Evolutionary conservation across 176 grass and related monocot genomes (phyloP).

Genomic region (Musa acuminata): DNA sequence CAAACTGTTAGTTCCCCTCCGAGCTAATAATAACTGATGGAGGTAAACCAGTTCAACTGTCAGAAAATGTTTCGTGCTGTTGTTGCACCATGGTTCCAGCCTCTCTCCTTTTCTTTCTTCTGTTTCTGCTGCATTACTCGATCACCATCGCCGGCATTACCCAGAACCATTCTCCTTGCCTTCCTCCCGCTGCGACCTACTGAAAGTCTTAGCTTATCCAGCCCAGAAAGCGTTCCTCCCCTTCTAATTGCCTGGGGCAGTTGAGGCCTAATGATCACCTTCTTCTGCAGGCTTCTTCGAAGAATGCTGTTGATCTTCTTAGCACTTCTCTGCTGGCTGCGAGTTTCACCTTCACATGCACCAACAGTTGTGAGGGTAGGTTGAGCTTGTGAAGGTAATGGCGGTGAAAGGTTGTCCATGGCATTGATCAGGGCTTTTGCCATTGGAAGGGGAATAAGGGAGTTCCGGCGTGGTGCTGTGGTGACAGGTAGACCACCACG

Average conservation of each 20-base stretch:
- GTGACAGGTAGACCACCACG: constrained; percentile 19
- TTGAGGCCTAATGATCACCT: constrained; percentile 55
- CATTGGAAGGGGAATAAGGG: constrained; percentile 39
- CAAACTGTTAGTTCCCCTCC: neutral
- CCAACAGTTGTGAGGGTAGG: constrained; percentile 21
- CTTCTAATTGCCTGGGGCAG: constrained; percentile 36
- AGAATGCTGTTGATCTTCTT: constrained; percentile 74
- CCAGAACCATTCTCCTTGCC: constrained; percentile 23
- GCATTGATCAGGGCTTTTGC: constrained; percentile 31
- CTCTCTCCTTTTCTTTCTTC: constrained; percentile 45
- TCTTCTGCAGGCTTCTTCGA: constrained; percentile 88
- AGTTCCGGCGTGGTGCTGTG: constrained; percentile 26
- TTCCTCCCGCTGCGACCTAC: constrained; percentile 27
- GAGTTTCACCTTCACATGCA: neutral
- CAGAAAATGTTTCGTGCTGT: constrained; percentile 22
- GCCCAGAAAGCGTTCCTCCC: constrained; percentile 13
- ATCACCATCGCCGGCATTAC: neutral
- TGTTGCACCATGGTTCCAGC: constrained; percentile 46
- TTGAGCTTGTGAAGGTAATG: neutral
- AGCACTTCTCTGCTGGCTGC: constrained; percentile 22
- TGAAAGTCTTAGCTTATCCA: constrained; percentile 11
- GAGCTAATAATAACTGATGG: neutral
- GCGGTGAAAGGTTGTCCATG: constrained; percentile 26
- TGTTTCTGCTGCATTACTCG: constrained; percentile 17
- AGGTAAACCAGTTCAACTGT: neutral